A percentile compares a stretch with the other conserved stretches of the same genome.
phyloP scores from a whole-genome alignment of 768 basidiomycete genomes.

The Terana coerulea region DNA sequence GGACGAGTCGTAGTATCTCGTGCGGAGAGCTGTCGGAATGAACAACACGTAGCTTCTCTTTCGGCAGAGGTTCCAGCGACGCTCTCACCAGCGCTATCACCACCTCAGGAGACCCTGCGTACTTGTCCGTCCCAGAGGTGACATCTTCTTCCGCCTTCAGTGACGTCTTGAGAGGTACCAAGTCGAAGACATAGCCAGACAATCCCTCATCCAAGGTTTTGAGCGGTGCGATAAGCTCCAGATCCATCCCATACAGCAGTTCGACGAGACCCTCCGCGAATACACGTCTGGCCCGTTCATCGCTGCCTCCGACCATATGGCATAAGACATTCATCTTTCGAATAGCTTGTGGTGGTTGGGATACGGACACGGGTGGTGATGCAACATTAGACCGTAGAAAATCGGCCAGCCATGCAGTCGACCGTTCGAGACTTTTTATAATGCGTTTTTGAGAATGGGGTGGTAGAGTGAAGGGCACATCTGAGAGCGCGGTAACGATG shows the following conservation, averaged over 20 bases:
- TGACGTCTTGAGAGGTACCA: constrained; percentile 42
- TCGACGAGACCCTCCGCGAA: constrained; percentile 62
- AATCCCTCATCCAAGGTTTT: constrained; percentile 64
- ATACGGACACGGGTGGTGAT: not conserved
- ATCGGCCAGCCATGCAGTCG: constrained; percentile 56
- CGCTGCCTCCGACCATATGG: constrained; percentile 63
- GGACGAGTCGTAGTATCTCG: constrained; percentile 65
- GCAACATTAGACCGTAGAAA: constrained; percentile 34
- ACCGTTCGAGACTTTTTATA: constrained; percentile 72
- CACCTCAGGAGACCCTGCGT: constrained; percentile 1
- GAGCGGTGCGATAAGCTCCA: constrained; percentile 46
- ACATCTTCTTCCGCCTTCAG: not conserved
- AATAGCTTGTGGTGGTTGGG: not conserved
- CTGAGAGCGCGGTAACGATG: constrained; percentile 65
- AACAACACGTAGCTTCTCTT: constrained; percentile 58
- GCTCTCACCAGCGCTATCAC: constrained; percentile 45
- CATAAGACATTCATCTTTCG: constrained; percentile 51
- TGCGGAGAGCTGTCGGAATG: constrained; percentile 60
- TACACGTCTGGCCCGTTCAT: constrained; percentile 51
- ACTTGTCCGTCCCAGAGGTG: not conserved
- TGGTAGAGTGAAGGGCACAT: constrained; percentile 60
- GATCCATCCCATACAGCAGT: constrained; percentile 51
- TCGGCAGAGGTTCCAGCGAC: constrained; percentile 55
- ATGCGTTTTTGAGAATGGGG: constrained; percentile 76
- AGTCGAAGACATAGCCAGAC: constrained; percentile 67